These are phyloP conservation scores for Saccharomyces hybrid DNA, from an alignment of 1,139 yeast species.

Conservation along the genomic window DNA sequence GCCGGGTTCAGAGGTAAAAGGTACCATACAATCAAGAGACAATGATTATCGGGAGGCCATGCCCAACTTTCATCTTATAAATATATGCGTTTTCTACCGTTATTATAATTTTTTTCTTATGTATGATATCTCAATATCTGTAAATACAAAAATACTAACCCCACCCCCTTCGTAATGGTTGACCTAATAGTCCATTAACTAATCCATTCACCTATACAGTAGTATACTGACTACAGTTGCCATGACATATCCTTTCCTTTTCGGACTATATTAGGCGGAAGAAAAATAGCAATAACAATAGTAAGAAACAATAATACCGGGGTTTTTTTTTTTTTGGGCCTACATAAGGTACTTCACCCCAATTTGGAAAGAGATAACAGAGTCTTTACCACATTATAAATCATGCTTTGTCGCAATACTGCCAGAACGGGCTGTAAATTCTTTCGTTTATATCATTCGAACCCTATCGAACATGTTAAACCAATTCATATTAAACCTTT, in stretches of 20 bases:
- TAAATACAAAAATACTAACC: background rate
- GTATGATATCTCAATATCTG: background rate
- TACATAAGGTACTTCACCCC: background rate
- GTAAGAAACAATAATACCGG: background rate
- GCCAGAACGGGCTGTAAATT: background rate
- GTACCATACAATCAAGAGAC: slow-evolving; percentile 63
- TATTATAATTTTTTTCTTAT: background rate
- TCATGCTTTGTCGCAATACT: background rate
- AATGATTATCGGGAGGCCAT: slow-evolving; percentile 1
- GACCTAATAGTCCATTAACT: background rate
- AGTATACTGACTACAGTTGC: background rate
- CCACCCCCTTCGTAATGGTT: background rate
- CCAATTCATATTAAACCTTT: slow-evolving; percentile 21
- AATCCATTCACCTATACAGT: background rate
- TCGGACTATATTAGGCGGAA: background rate
- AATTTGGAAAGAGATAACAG: background rate
- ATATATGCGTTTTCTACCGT: slow-evolving; percentile 1
- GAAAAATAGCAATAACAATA: background rate
- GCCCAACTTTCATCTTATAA: slow-evolving; percentile 1
- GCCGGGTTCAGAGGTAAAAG: slow-evolving; percentile 95
- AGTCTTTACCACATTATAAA: background rate
- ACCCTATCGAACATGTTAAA: slow-evolving; percentile 18
- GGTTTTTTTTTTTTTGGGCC: background rate
- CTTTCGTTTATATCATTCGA: slow-evolving; percentile 22
- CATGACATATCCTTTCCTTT: background rate